Conservation (phyloP, 306 rosid species). For the Astragalus glycyphyllos region DNA sequence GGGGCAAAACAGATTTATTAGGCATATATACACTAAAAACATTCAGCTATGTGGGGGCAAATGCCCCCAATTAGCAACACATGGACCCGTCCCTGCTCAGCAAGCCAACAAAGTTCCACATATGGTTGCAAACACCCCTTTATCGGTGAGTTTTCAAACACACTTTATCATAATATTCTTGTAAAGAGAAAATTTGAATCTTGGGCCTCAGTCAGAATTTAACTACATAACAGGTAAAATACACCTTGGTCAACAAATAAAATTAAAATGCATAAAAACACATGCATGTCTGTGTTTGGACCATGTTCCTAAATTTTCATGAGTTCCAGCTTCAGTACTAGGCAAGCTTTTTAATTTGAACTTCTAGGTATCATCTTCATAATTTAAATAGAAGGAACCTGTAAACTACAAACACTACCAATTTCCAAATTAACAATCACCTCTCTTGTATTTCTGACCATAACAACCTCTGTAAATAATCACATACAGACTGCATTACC, state of each 20-base stretch:
- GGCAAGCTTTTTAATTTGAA: constrained; percentile 26
- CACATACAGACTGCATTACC: constrained; percentile 75
- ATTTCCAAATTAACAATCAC: constrained; percentile 47
- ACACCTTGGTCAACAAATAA: constrained; percentile 14
- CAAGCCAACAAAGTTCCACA: constrained; percentile 84
- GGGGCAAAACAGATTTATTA: too few relatives aligned
- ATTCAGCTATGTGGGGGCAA: too few relatives aligned
- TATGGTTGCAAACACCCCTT: constrained; percentile 57
- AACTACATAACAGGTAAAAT: constrained; percentile 21
- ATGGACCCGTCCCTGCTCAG: too few relatives aligned
- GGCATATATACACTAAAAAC: too few relatives aligned
- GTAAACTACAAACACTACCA: constrained; percentile 27
- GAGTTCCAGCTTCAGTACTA: constrained; percentile 30
- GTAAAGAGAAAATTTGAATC: constrained; percentile 32
- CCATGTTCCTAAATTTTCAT: constrained; percentile 36
- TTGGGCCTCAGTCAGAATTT: constrained; percentile 27
- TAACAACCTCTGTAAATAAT: constrained; percentile 75
- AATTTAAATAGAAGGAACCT: constrained; percentile 15
- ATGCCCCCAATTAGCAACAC: too few relatives aligned
- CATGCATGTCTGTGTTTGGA: constrained; percentile 29
- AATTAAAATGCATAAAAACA: constrained; percentile 3
- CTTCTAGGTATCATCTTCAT: constrained; percentile 36
- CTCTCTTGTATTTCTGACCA: constrained; percentile 92
- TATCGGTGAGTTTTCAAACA: too few relatives aligned
- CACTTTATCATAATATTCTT: too few relatives aligned